phyloP scores from a whole-genome alignment of 129 eudicot genomes.

The Helichrysum umbraculigerum region DNA sequence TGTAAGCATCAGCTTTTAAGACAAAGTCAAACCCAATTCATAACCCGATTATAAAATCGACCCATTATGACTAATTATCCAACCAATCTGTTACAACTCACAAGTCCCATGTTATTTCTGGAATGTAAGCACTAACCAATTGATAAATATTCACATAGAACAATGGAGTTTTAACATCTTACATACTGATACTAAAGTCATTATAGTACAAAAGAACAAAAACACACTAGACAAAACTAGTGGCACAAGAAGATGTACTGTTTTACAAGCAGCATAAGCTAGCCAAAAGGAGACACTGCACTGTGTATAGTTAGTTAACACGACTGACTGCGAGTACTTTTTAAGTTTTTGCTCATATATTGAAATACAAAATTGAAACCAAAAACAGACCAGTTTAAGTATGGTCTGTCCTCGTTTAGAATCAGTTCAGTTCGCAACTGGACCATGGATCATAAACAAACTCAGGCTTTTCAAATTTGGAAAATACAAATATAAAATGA shows the following conservation, averaged over 20 bases:
- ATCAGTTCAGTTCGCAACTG: background rate
- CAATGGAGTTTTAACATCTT: background rate
- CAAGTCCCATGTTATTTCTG: too few relatives aligned
- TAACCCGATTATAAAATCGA: too few relatives aligned
- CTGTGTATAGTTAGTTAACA: background rate
- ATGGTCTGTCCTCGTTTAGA: background rate
- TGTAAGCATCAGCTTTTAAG: too few relatives aligned
- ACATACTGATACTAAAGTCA: background rate
- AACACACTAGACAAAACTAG: constrained; percentile 3
- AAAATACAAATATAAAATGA: background rate
- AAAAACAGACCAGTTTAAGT: background rate
- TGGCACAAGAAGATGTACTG: background rate
- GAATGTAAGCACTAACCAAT: background rate
- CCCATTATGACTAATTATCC: too few relatives aligned
- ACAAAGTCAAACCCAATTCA: too few relatives aligned
- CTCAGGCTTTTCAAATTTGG: too few relatives aligned
- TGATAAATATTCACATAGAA: background rate
- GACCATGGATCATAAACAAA: background rate
- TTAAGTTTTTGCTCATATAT: background rate
- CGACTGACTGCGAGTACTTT: background rate
- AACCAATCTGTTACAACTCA: too few relatives aligned
- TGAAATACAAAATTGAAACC: too few relatives aligned
- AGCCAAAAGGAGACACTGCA: too few relatives aligned
- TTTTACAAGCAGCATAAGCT: background rate
- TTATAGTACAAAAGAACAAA: background rate